Evolutionary conservation across 2,329 filamentous ascomycete genomes (phyloP).

Genomic region (Clonostachys byssicola): DNA sequence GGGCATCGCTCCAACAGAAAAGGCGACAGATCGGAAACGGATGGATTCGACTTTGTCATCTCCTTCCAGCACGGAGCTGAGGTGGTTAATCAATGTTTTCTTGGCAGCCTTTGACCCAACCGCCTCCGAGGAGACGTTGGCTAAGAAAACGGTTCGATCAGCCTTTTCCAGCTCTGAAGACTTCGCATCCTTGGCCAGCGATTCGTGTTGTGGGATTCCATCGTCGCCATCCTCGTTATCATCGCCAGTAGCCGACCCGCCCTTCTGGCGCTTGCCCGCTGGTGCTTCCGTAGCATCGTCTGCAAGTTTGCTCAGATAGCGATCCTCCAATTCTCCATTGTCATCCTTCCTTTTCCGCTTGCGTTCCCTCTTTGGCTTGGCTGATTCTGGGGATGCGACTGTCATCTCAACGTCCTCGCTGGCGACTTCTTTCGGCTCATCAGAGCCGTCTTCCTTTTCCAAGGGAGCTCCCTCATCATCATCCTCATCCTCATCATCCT

Average conservation of each 20-base stretch:
- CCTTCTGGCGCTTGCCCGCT: conserved; percentile 49
- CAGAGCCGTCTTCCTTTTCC: conserved; percentile 18
- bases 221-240: conserved; percentile 43
- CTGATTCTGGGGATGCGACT: conserved; percentile 20
- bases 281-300: conserved; percentile 47
- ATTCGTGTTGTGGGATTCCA: conserved; percentile 51
- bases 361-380: conserved; percentile 37
- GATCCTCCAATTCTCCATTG: conserved; percentile 65
- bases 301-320: conserved; percentile 64
- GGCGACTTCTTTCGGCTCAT: conserved; percentile 18
- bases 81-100: conserved; percentile 71
- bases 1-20: conserved; percentile 70
- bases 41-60: conserved; percentile 81
- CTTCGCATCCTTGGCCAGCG: conserved; percentile 47
- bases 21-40: conserved; percentile 91
- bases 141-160: conserved; percentile 84
- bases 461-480: conserved; percentile 11
- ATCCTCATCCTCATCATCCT: conserved; percentile 23
- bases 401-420: conserved; percentile 29
- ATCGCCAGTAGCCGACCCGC: conserved; percentile 20
- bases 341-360: conserved; percentile 67
- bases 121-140: conserved; percentile 81
- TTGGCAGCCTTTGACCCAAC: conserved; percentile 79
- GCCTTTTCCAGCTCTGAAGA: conserved; percentile 74
- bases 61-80: conserved; percentile 67